Base-by-base conservation (phyloP, 1,139 yeast species). In the Suhomyces kunorum region DNA sequence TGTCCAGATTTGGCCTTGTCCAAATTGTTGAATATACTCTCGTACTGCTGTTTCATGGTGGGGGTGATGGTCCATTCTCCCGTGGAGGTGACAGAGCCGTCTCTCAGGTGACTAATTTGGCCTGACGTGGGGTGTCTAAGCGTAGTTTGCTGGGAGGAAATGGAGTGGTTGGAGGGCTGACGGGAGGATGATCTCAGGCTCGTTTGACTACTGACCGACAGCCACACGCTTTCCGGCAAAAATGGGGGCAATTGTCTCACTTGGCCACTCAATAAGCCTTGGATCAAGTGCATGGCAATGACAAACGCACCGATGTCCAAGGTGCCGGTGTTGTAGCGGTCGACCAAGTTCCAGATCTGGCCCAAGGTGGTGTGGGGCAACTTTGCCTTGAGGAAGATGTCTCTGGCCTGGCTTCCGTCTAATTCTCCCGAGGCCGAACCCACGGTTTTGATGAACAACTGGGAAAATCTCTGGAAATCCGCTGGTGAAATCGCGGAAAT, bases 281-380 rank as follows among this genome's bases (percentile, higher is more conserved):
- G 97, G 47, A 94, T 87, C 57, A 94, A 74, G 64, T 87, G 95
- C 98, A 94, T 92, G 7, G 98, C 98, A 52, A 92, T 78, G 27
- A 87, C 79, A 55, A 94, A 92, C 53, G 87, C 90, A 16, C 81
- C 74, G 55, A 81, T 77, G 44, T 78, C 75, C 54, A 92, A 76
- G 39, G 76, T 72, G 6, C 98, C 98, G 3, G 77, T 63, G 50
- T 81, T 82, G 42, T 79, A 77, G 44, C 81, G 78, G 59, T 94
- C 98, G 23, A 87, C 92, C 47, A 92, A 71, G 43, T 78, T 76
- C 98, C 98, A 92, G 42, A 92, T 83, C 56, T 84, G 87, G 40
- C 95, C 95, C 51, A 92, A 71, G 1, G 82, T 76, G 19, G 79
- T 76, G 27, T 83, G 71, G 15, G 96, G 88, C 45, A 92, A 69